Evolutionary conservation across 106 monocot species (phyloP), one percentile per base, ranked within the genome.

Genomic region (Platanthera zijinensis): DNA sequence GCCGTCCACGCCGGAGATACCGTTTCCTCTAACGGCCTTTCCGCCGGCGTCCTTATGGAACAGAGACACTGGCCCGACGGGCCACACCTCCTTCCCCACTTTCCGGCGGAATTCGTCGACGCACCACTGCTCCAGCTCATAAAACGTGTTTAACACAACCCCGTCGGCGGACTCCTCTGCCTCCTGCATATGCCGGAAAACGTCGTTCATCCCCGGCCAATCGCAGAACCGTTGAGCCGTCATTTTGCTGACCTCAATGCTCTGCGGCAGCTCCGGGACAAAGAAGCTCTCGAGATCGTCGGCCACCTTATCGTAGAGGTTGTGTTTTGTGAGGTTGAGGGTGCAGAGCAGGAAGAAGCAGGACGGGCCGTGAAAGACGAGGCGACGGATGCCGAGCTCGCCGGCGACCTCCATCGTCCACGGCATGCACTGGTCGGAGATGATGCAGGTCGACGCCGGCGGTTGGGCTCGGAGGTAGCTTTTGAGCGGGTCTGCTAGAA

Each of bases 311-410:
- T 83, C 76, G 32, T 67, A 67, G 52, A 53, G 74, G 30, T 67
- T 12, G 67, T 67, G 67, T 13, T 67, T 10, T 30, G 39, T 30
- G 45, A 76, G 50, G 12, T 57, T 78, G 30, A 49, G 32, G 48
- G 10, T 18, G 17, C 76, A 72, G 8, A 84, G 54, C 3, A 76
- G 54, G 69, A 51, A 69, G 82, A 90, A 90, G 64, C 83, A 83
- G 19, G 74, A 80, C 2, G 76, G 30, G 15, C 83, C 83, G 76
- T 82, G 76, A 74, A 87, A 91, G 22, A 84, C 64, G 5, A 87
- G 57, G 63, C 90, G 76, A 6, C 85, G 88, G 21, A 90, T 76
- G 17, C 69, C 53, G 13, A 93, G 77, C 7, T 82, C 63, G 0
- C 56, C 50, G 6, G 87, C 77, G 15, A 88, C 59, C 6, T 74